These are phyloP conservation scores for Holtermannia corniformis DNA, from an alignment of 768 basidiomycete species.

Conservation along the genomic window DNA sequence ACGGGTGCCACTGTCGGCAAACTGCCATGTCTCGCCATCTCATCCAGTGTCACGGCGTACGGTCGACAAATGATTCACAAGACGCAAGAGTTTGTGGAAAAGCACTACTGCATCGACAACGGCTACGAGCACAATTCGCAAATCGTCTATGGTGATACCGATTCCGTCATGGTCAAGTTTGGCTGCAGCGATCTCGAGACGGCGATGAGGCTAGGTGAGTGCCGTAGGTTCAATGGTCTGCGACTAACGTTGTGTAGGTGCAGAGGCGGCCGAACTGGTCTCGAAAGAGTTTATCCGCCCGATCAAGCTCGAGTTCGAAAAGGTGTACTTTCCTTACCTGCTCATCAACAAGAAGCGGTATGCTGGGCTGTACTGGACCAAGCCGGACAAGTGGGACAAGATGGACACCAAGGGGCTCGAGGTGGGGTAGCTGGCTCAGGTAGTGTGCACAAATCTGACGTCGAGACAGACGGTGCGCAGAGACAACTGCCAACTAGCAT, in stretches of 20 bases:
- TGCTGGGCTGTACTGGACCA: conserved; percentile 96
- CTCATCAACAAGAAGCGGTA: conserved; percentile 99
- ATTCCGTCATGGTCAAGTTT: conserved; percentile 98
- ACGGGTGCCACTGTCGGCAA: conserved; percentile 97
- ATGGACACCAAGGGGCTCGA: conserved; percentile 99
- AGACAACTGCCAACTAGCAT: conserved; percentile 97
- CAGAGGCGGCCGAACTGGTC: conserved; percentile 84
- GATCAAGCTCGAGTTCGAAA: conserved; percentile 98
- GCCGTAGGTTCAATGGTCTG: conserved; percentile 2
- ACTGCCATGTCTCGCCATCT: conserved; percentile 88
- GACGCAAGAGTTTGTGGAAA: conserved; percentile 87
- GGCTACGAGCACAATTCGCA: conserved; percentile 78
- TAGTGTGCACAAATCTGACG: neutral
- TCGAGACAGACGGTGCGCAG: conserved; percentile 76
- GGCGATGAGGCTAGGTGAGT: conserved; percentile 81
- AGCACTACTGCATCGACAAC: conserved; percentile 72
- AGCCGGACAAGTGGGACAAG: conserved; percentile 89
- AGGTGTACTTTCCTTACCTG: conserved; percentile 96
- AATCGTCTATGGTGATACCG: conserved; percentile 97
- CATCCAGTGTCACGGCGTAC: conserved; percentile 88
- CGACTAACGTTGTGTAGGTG: conserved; percentile 48
- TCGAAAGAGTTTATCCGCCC: conserved; percentile 85
- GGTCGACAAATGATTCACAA: conserved; percentile 98
- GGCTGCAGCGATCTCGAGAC: conserved; percentile 74
- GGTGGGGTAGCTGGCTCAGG: conserved; percentile 46